Evolutionary conservation across 2,329 filamentous ascomycete genomes (phyloP), one percentile per base, ranked within the genome.

Genomic region (Penicillium sclerotiorum): DNA sequence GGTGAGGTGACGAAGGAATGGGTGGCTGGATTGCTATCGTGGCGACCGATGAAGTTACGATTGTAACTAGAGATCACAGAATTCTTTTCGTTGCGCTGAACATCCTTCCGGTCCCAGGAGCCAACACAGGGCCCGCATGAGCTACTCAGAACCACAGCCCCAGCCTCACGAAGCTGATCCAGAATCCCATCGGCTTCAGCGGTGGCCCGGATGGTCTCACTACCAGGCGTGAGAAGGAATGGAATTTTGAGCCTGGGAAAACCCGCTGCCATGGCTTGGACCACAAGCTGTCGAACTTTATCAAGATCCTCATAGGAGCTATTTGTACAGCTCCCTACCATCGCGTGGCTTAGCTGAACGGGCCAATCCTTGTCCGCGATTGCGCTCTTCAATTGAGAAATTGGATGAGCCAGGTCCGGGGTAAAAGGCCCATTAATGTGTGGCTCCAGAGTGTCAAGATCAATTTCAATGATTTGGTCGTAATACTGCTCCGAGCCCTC

Each of bases 281-380:
- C 92, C 50, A 97, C 89, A 49, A 99, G 83, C 66, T 91, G 85
- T 74, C 96, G 93, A 11, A 92, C 90, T 53, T 93, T 87, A 25
- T 91, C 95, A 94, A 99, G 97, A 70, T 99, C 94, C 74, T 96
- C 88, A 72, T 96, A 99, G 2, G 94, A 97, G 71, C 89, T 95
- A 80, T 99, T 99, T 42, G 94, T 99, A 80, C 94, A 99, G 76
- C 90, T 96, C 52, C 94, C 94, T 67, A 99, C 99, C 45, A 99
- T 81, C 42, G 92, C 91, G 17, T 93, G 93, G 8, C 90, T 94
- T 53, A 99, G 87, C 55, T 86, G 90, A 67, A 89, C 83, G 1
- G 94, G 94, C 94, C 94, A 99, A 40, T 87, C 78, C 71, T 96
- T 90, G 61, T 87, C 81, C 72, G 87, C 80, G 15, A 96, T 90